Percentiles rank a stretch among this genome's conserved stretches.
Evolutionary conservation across 345 rosid species (phyloP).

Genomic region (Excoecaria agallocha): DNA sequence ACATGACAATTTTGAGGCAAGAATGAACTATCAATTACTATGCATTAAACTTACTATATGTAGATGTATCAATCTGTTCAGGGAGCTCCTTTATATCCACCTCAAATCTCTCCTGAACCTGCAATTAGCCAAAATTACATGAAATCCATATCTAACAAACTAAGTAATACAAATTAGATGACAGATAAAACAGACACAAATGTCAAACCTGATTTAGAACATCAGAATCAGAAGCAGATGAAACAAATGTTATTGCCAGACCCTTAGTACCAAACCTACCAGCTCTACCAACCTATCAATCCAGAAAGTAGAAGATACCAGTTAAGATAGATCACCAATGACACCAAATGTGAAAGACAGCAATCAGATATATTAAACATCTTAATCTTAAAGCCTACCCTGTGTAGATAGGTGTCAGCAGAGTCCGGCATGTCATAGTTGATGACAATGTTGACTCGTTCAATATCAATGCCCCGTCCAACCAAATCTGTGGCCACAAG

Average conservation of each 20-base stretch:
- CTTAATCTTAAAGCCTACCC: slow-evolving; percentile 41
- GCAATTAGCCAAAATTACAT: slow-evolving; percentile 10
- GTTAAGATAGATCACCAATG: neutral
- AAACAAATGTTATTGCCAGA: slow-evolving; percentile 92
- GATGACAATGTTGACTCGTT: slow-evolving; percentile 94
- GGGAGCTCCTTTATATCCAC: slow-evolving; percentile 97
- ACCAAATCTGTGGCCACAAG: slow-evolving; percentile 97
- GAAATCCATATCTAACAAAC: neutral
- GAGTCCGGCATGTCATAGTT: slow-evolving; percentile 99
- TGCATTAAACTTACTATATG: slow-evolving; percentile 58
- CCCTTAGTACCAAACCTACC: slow-evolving; percentile 99
- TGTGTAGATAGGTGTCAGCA: slow-evolving; percentile 95
- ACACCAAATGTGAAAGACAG: neutral
- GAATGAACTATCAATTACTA: neutral
- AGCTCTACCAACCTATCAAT: slow-evolving; percentile 87
- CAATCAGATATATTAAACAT: neutral
- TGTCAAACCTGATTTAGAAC: slow-evolving; percentile 82
- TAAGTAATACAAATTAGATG: neutral
- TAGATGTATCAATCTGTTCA: slow-evolving; percentile 92
- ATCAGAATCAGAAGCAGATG: slow-evolving; percentile 85
- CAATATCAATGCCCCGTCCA: slow-evolving; percentile 97
- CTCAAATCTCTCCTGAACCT: slow-evolving; percentile 96
- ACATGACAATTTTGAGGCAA: neutral
- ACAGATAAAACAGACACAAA: slow-evolving; percentile 1
- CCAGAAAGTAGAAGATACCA: neutral